Conservation (phyloP, 345 rosid genomes). For the Capsella bursapastoris region DNA sequence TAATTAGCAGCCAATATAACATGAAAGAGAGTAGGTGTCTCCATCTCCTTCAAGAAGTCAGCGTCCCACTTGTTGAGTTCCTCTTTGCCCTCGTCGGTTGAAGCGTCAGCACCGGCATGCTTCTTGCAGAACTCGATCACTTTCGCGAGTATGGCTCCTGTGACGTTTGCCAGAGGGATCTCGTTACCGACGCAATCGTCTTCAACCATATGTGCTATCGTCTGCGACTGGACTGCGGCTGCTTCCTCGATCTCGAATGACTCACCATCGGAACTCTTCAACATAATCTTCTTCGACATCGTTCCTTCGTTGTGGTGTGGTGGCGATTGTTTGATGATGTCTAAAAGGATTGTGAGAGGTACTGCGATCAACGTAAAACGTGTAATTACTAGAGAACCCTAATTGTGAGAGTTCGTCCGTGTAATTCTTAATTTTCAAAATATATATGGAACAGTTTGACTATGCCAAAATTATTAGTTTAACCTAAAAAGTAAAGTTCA, state of each 20-base stretch:
- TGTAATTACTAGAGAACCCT: not conserved
- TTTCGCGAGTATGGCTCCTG: slow-evolving; percentile 53
- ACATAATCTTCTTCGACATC: slow-evolving; percentile 39
- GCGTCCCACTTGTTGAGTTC: slow-evolving; percentile 60
- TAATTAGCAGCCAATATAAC: slow-evolving; percentile 65
- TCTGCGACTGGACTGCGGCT: slow-evolving; percentile 55
- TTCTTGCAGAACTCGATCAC: slow-evolving; percentile 71
- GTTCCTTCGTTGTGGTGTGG: not conserved
- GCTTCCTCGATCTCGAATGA: slow-evolving; percentile 54
- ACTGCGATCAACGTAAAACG: not conserved
- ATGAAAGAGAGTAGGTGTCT: slow-evolving; percentile 54
- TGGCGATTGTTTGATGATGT: not conserved
- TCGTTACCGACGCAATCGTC: slow-evolving; percentile 53
- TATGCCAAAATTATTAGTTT: no score
- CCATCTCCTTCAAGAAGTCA: slow-evolving; percentile 57
- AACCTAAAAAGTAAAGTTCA: no score
- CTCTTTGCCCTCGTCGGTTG: slow-evolving; percentile 45
- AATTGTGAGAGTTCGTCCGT: not conserved
- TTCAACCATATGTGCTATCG: slow-evolving; percentile 55
- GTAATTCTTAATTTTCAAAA: not conserved
- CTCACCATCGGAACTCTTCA: slow-evolving; percentile 61
- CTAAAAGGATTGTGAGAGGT: not conserved
- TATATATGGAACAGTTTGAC: no score
- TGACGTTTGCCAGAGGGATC: slow-evolving; percentile 59
- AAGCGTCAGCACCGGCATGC: slow-evolving; percentile 49